Evolutionary conservation across 768 basidiomycete genomes (phyloP).

Genomic region (Myochromella boudieri): DNA sequence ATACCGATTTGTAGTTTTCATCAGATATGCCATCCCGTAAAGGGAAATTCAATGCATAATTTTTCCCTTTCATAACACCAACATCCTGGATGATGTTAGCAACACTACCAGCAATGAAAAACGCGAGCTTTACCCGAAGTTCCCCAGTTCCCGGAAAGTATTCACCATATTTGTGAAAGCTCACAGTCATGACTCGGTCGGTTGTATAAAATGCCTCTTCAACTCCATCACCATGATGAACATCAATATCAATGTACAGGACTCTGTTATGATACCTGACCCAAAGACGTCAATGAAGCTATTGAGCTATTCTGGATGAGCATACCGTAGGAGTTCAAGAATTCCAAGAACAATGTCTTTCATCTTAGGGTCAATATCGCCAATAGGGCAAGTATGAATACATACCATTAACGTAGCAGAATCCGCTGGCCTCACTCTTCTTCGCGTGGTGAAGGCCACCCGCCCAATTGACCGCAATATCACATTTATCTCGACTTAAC

Average conservation of each 20-base stretch:
- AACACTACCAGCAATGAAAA: neutral
- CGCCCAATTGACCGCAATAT: slow-evolving; percentile 99
- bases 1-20: slow-evolving; percentile 91
- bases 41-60: slow-evolving; percentile 94
- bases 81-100: slow-evolving; percentile 60
- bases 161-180: slow-evolving; percentile 99
- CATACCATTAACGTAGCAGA: slow-evolving; percentile 96
- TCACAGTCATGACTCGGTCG: slow-evolving; percentile 97
- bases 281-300: neutral
- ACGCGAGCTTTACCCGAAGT: slow-evolving; percentile 59
- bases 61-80: slow-evolving; percentile 91
- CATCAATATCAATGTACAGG: slow-evolving; percentile 97
- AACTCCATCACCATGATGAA: slow-evolving; percentile 98
- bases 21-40: slow-evolving; percentile 94
- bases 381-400: slow-evolving; percentile 5
- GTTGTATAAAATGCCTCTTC: slow-evolving; percentile 99
- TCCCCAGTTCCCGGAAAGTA: slow-evolving; percentile 99
- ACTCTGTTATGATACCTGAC: slow-evolving; percentile 91
- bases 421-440: slow-evolving; percentile 98
- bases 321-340: slow-evolving; percentile 84
- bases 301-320: slow-evolving; percentile 1
- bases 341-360: slow-evolving; percentile 97
- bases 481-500: slow-evolving; percentile 93
- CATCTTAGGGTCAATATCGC: too few relatives aligned
- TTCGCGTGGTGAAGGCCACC: slow-evolving; percentile 98